A percentile compares a stretch with the other conserved stretches of the same genome.
Conservation (phyloP, 768 basidiomycete genomes). For the Chalciporus sphaerocephalus region DNA sequence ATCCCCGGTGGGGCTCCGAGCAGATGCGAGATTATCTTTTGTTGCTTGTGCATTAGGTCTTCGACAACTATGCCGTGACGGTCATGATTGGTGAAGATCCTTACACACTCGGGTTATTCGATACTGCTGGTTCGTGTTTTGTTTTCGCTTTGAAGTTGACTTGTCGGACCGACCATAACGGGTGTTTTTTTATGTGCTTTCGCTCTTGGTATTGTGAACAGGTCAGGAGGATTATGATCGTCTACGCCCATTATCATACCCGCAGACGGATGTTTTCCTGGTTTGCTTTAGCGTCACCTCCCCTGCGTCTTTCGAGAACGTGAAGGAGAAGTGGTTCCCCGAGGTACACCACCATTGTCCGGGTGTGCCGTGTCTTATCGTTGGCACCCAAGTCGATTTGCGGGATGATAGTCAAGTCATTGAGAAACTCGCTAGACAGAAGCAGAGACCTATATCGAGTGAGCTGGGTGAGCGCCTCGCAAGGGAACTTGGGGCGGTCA, state of each 20-base stretch:
- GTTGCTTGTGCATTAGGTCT: constrained; percentile 52
- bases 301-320: constrained; percentile 98
- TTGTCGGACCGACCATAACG: constrained; percentile 5
- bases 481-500: constrained; percentile 96
- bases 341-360: constrained; percentile 99
- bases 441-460: constrained; percentile 84
- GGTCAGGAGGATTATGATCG: constrained; percentile 99
- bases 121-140: constrained; percentile 86
- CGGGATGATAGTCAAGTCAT: constrained; percentile 89
- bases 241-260: constrained; percentile 97
- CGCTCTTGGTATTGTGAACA: constrained; percentile 28
- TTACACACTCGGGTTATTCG: constrained; percentile 96
- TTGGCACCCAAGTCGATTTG: constrained; percentile 97
- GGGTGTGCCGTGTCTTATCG: constrained; percentile 97
- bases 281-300: constrained; percentile 99
- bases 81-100: constrained; percentile 99
- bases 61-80: constrained; percentile 99
- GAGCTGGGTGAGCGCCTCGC: constrained; percentile 94
- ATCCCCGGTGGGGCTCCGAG: constrained; percentile 1
- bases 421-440: constrained; percentile 94
- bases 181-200: constrained; percentile 10
- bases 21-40: constrained; percentile 15
- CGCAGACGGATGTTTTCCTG: constrained; percentile 98
- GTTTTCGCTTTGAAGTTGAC: background rate
- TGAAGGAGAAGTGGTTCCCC: constrained; percentile 99